Base-by-base conservation (phyloP, 129 eudicot genomes). In the Flaveria bidentis region DNA sequence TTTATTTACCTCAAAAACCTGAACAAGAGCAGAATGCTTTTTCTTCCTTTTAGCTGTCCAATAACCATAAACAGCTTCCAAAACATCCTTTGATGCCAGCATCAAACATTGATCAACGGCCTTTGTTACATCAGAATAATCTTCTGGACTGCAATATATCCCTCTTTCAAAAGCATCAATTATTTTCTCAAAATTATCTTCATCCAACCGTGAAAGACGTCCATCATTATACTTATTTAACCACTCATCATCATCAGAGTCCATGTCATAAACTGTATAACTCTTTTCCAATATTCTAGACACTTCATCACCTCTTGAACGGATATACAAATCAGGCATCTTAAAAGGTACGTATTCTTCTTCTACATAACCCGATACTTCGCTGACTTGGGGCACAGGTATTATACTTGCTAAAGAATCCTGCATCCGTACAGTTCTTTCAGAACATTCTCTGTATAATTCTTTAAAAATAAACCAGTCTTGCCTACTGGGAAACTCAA, bases 391-490 rank as follows among this genome's bases (percentile, higher is more conserved):
- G 70, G 99, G 99, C 9, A 95, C 88, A 4, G 99, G 99, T 36
- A 95, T 95, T 30, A 72, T 68, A 47, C 83, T 80, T n/a, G 53
- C 74, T 16, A 69, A 68, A 17, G 90, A 82, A 2, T 76, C 46
- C 75, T 65, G 73, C 18, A 85, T 22, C 47, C 57, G 74, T 11
- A 85, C 69, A 55, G 84, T 91, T 57, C 89, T 80, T 41, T 95
- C 88, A 18, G 80, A 82, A 63, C 99, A 95, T 70, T 80, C 85
- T 77, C 85, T 89, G 44, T 89, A 89, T 2, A 95, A 80, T 68
- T 91, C 90, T 47, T 89, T 95, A 51, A 91, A 95, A 49, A 95
- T 46, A 33, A 77, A 45, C 99, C 99, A 95, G 67, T 95, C 97
- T 72, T 79, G 84, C 57, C 89, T 79, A 56, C 85, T 68, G 14